Conservation (phyloP, 2,329 filamentous ascomycete species). For the Alternaria brassicicola region DNA sequence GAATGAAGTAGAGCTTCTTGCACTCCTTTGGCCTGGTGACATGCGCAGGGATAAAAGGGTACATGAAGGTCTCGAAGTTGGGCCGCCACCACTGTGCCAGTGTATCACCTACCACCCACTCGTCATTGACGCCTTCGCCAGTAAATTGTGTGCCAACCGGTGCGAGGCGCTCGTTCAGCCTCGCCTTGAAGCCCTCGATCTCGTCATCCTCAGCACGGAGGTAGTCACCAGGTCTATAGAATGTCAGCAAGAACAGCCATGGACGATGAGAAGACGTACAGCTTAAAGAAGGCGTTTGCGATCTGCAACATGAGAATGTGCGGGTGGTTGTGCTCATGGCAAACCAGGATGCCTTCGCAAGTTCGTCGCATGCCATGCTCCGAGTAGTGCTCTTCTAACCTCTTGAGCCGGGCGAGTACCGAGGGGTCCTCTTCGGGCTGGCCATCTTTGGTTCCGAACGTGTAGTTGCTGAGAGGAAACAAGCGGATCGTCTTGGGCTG, state of each 20-base stretch:
- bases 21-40: slow-evolving; percentile 97
- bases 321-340: slow-evolving; percentile 98
- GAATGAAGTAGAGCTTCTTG: slow-evolving; percentile 98
- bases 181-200: slow-evolving; percentile 89
- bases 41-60: slow-evolving; percentile 95
- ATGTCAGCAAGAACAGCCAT: slow-evolving; percentile 3
- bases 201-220: slow-evolving; percentile 88
- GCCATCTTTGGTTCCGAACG: slow-evolving; percentile 96
- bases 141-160: slow-evolving; percentile 83
- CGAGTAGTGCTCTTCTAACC: slow-evolving; percentile 93
- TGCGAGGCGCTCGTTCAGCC: slow-evolving; percentile 90
- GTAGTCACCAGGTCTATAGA: slow-evolving; percentile 81
- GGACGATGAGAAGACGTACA: slow-evolving; percentile 54
- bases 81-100: slow-evolving; percentile 98
- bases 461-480: slow-evolving; percentile 97
- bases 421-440: slow-evolving; percentile 98
- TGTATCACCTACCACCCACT: slow-evolving; percentile 95
- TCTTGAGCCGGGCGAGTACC: slow-evolving; percentile 87
- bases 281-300: slow-evolving; percentile 98
- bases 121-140: slow-evolving; percentile 85
- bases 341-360: slow-evolving; percentile 95
- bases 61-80: slow-evolving; percentile 99
- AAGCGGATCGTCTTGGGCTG: slow-evolving; percentile 90
- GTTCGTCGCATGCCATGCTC: slow-evolving; percentile 95
- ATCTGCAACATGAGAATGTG: slow-evolving; percentile 99